These are phyloP conservation scores for Tetratostichococcus sp. DNA, from an alignment of 139 green algal species.

Conservation along the genomic window DNA sequence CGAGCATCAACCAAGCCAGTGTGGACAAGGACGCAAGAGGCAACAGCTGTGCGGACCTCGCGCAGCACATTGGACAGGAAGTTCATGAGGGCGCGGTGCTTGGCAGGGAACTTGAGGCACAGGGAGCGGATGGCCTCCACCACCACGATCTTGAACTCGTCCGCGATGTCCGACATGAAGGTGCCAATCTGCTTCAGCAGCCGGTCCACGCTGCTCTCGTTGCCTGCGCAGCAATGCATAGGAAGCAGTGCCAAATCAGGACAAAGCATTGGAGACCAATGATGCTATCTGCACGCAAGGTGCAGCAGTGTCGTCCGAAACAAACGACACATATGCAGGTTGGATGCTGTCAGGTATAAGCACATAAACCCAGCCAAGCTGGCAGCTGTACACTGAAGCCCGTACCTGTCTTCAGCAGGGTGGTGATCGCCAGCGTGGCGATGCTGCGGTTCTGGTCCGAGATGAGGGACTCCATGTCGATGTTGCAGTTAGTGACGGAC, in stretches of 20 bases:
- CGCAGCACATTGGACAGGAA: conserved; percentile 87
- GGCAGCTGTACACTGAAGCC: too few relatives aligned
- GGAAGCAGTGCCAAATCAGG: too few relatives aligned
- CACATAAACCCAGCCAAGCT: too few relatives aligned
- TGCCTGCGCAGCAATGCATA: conserved; percentile 44
- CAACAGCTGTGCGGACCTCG: conserved; percentile 41
- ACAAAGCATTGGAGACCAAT: too few relatives aligned
- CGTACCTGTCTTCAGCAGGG: conserved; percentile 92
- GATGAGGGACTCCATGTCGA: conserved; percentile 98
- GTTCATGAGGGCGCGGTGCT: conserved; percentile 94
- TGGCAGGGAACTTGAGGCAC: conserved; percentile 96
- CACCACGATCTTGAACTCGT: conserved; percentile 99
- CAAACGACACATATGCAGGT: too few relatives aligned
- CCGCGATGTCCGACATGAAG: conserved; percentile 97
- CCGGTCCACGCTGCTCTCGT: conserved; percentile 91
- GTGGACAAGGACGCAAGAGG: too few relatives aligned
- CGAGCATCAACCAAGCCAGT: too few relatives aligned
- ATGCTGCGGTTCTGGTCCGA: conserved; percentile 92
- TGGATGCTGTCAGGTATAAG: conserved; percentile 34
- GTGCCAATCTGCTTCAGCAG: conserved; percentile 96
- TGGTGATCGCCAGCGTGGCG: conserved; percentile 98
- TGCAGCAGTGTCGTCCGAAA: too few relatives aligned
- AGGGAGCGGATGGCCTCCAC: conserved; percentile 93
- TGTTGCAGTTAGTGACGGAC: conserved; percentile 96
- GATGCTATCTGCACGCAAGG: too few relatives aligned